A percentile compares a stretch with the other conserved stretches of the same genome.
phyloP scores from a whole-genome alignment of 331 rosid genomes.

The Dryas integrifolia region DNA sequence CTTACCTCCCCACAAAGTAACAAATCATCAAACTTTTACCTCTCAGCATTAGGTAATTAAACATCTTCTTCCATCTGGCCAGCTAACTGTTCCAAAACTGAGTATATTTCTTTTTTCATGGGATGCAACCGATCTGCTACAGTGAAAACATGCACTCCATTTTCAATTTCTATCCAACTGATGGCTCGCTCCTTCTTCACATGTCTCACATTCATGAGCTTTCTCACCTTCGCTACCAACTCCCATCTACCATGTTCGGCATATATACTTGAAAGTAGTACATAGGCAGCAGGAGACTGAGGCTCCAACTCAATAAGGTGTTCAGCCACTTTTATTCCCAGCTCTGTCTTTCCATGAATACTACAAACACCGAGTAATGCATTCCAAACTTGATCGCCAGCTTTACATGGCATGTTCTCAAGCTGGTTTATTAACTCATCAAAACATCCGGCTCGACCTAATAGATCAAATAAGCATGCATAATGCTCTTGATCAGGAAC shows the following conservation, averaged over 20 bases:
- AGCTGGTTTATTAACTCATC: conserved; percentile 43
- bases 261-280: conserved; percentile 56
- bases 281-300: conserved; percentile 48
- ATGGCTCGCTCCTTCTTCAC: conserved; percentile 44
- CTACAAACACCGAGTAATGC: conserved; percentile 56
- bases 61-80: conserved; percentile 43
- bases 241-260: conserved; percentile 62
- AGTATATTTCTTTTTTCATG: conserved; percentile 50
- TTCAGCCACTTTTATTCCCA: conserved; percentile 57
- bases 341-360: conserved; percentile 43
- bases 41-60: conserved; percentile 28
- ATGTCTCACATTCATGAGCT: conserved; percentile 47
- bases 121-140: conserved; percentile 55
- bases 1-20: conserved; percentile 26
- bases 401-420: conserved; percentile 47
- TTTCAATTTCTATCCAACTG: conserved; percentile 61
- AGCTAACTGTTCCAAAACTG: conserved; percentile 47
- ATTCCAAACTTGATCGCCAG: conserved; percentile 49
- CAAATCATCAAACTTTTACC: conserved; percentile 26
- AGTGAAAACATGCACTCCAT: conserved; percentile 48
- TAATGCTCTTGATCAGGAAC: conserved; percentile 74
- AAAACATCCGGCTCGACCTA: conserved; percentile 55
- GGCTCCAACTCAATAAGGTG: conserved; percentile 57
- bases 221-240: conserved; percentile 52
- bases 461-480: conserved; percentile 65